A percentile compares a stretch with the other conserved stretches of the same genome.
Evolutionary conservation across 2,329 filamentous ascomycete genomes (phyloP).

Genomic region (Pestalotiopsis sp.): DNA sequence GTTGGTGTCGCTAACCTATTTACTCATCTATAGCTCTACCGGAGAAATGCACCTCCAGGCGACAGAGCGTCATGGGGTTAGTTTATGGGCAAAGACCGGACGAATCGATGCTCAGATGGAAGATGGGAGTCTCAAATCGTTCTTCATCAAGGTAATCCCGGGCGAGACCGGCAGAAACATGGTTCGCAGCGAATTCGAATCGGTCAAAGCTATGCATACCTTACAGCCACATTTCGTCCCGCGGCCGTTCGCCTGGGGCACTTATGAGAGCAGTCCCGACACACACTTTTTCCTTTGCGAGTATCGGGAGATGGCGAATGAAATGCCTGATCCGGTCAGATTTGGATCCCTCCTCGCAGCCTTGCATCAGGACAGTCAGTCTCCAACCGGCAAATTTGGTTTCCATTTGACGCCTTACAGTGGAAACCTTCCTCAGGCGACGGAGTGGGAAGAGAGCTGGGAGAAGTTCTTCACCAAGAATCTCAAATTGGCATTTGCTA

Average conservation of each 20-base stretch:
- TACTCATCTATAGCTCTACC: background rate
- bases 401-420: constrained; percentile 34
- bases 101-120: constrained; percentile 29
- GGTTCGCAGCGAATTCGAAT: constrained; percentile 19
- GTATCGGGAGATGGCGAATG: constrained; percentile 22
- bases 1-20: background rate
- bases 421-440: constrained; percentile 29
- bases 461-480: constrained; percentile 35
- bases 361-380: constrained; percentile 30
- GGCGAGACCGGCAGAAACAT: constrained; percentile 12
- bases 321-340: constrained; percentile 14
- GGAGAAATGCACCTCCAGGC: constrained; percentile 19
- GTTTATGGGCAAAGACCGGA: constrained; percentile 35
- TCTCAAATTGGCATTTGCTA: constrained; percentile 21
- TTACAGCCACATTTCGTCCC: constrained; percentile 13
- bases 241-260: constrained; percentile 12
- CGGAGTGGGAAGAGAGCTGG: constrained; percentile 38
- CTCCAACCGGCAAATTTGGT: constrained; percentile 36
- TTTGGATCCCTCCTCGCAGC: constrained; percentile 26
- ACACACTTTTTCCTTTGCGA: constrained; percentile 21
- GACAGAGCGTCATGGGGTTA: constrained; percentile 31
- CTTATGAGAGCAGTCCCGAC: constrained; percentile 3
- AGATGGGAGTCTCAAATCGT: constrained; percentile 21
- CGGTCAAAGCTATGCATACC: constrained; percentile 11
- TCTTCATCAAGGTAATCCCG: constrained; percentile 2